Conservation (phyloP, 306 rosid species). For the Betula pendula region DNA sequence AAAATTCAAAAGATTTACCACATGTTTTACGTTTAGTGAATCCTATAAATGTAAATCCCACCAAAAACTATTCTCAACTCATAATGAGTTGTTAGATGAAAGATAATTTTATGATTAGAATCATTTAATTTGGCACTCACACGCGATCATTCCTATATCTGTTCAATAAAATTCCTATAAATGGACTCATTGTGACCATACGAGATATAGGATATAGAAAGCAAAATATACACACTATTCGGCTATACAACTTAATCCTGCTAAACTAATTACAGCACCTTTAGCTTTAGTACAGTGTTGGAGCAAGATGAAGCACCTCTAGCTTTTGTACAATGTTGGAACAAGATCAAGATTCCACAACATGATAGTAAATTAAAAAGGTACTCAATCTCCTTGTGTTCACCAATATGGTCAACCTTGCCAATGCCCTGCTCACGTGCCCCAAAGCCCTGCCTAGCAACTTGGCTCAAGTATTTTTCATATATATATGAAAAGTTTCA, state of each 20-base stretch:
- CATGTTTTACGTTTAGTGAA: too few relatives aligned
- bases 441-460: conserved; percentile 14
- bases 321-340: conserved; percentile 12
- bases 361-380: neutral
- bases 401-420: neutral
- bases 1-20: too few relatives aligned
- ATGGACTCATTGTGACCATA: neutral
- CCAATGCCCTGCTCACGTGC: conserved; percentile 2
- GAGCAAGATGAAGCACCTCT: conserved; percentile 4
- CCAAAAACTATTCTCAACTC: too few relatives aligned
- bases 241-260: conserved; percentile 45
- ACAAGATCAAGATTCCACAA: conserved; percentile 1
- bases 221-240: conserved; percentile 30
- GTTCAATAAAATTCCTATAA: neutral
- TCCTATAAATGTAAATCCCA: too few relatives aligned
- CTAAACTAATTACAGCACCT: conserved; percentile 16
- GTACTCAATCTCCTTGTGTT: neutral
- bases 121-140: too few relatives aligned
- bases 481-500: neutral
- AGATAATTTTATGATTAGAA: neutral
- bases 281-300: conserved; percentile 13
- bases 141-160: neutral
- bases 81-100: too few relatives aligned
- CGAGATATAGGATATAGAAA: neutral
- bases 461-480: neutral